A percentile compares a stretch with the other conserved stretches of the same genome.
Conservation (phyloP, 768 basidiomycete genomes). For the Lyophyllum atratum region DNA sequence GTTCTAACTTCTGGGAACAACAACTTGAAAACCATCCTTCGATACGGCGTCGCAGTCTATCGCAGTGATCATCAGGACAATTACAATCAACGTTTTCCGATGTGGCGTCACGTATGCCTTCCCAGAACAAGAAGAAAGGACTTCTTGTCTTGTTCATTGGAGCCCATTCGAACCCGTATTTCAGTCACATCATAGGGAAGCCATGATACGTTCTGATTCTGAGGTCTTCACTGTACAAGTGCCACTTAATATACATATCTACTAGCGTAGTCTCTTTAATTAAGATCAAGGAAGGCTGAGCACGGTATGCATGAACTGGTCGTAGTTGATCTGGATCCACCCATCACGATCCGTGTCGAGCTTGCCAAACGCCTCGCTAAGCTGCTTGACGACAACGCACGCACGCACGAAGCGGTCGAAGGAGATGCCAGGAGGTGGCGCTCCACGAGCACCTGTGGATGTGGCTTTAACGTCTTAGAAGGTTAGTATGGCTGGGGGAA, state of each 20-base stretch:
- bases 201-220: no score
- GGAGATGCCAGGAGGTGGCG: slow-evolving; percentile 58
- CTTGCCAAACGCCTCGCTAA: slow-evolving; percentile 68
- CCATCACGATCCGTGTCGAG: slow-evolving; percentile 68
- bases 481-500: slow-evolving; percentile 21
- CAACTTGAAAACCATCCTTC: no score
- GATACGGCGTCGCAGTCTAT: no score
- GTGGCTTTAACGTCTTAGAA: slow-evolving; percentile 59
- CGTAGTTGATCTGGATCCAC: slow-evolving; percentile 77
- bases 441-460: slow-evolving; percentile 31
- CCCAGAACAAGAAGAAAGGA: no score
- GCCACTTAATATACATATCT: background rate
- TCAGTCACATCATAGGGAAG: no score
- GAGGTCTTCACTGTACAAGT: no score
- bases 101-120: no score
- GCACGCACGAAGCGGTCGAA: slow-evolving; percentile 89
- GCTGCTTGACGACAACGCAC: slow-evolving; percentile 80
- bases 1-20: no score
- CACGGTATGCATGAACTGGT: slow-evolving; percentile 71
- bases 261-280: background rate
- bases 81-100: no score
- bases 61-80: no score
- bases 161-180: no score
- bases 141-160: no score
- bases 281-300: slow-evolving; percentile 51